Percentiles rank a stretch among this genome's conserved stretches.
These are phyloP conservation scores for Fusarium praegraminearum DNA, from an alignment of 2,329 filamentous ascomycete genomes.

Conservation along the genomic window DNA sequence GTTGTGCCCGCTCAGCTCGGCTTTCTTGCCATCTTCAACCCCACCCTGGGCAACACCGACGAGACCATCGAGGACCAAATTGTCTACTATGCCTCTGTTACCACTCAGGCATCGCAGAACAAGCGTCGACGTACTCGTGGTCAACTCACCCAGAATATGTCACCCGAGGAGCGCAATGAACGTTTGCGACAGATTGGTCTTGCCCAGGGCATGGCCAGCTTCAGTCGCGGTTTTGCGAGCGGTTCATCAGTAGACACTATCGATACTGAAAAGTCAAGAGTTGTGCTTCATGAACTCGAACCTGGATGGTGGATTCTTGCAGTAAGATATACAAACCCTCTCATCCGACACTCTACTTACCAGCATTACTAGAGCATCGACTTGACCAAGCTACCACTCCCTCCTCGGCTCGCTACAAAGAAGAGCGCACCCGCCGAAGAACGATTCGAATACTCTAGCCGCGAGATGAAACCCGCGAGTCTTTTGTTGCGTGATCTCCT, in stretches of 20 bases:
- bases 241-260: constrained; percentile 83
- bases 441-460: constrained; percentile 82
- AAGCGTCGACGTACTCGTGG: constrained; percentile 58
- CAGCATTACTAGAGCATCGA: constrained; percentile 66
- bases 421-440: constrained; percentile 56
- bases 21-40: constrained; percentile 96
- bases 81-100: constrained; percentile 86
- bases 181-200: constrained; percentile 92
- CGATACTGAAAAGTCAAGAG: constrained; percentile 89
- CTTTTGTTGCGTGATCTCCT: constrained; percentile 84
- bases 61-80: constrained; percentile 81
- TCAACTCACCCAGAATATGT: constrained; percentile 58
- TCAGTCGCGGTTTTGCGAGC: constrained; percentile 87
- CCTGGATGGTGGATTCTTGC: constrained; percentile 95
- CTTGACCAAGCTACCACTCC: constrained; percentile 77
- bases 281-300: constrained; percentile 89
- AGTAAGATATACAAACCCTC: constrained; percentile 62
- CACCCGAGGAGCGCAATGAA: constrained; percentile 81
- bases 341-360: constrained; percentile 9
- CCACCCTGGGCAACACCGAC: constrained; percentile 74
- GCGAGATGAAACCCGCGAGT: constrained; percentile 86
- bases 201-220: constrained; percentile 95
- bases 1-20: constrained; percentile 81
- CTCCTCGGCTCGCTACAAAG: constrained; percentile 62
- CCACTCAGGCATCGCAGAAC: constrained; percentile 55